Evolutionary conservation across 2,329 filamentous ascomycete species (phyloP).

Genomic region (Gremmenia infestans): DNA sequence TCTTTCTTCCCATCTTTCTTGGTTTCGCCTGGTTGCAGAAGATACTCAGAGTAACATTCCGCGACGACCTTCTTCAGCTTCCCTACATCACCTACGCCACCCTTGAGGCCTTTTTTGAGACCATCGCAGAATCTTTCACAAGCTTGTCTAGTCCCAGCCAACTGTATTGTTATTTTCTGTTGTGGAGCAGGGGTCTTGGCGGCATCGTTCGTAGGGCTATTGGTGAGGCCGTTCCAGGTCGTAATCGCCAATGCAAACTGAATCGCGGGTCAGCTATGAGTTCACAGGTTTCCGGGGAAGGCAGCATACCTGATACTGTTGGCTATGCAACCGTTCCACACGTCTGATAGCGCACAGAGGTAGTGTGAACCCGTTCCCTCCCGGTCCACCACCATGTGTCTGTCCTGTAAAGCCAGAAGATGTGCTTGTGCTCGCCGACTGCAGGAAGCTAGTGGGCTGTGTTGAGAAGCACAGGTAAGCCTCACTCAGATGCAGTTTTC

Average conservation of each 20-base stretch:
- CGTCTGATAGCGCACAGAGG: slow-evolving; percentile 86
- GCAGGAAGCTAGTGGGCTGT: slow-evolving; percentile 79
- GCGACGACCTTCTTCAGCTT: slow-evolving; percentile 74
- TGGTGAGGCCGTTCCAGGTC: slow-evolving; percentile 77
- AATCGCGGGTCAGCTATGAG: slow-evolving; percentile 17
- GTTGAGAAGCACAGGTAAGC: slow-evolving; percentile 96
- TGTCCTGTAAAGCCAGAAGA: slow-evolving; percentile 86
- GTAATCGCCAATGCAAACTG: slow-evolving; percentile 90
- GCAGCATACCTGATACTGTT: slow-evolving; percentile 64
- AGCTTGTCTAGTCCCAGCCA: slow-evolving; percentile 80
- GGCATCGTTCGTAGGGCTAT: slow-evolving; percentile 47
- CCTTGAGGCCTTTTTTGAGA: slow-evolving; percentile 81
- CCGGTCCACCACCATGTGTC: slow-evolving; percentile 86
- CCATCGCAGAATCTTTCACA: slow-evolving; percentile 97
- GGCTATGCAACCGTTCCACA: slow-evolving; percentile 88
- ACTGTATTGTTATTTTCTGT: slow-evolving; percentile 86
- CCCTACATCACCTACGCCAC: slow-evolving; percentile 81
- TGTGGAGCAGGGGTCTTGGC: slow-evolving; percentile 43
- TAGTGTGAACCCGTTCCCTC: slow-evolving; percentile 92
- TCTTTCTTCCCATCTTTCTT: slow-evolving; percentile 49
- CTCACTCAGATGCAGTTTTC: slow-evolving; percentile 90
- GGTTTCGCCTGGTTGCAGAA: slow-evolving; percentile 60
- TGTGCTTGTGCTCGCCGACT: slow-evolving; percentile 70
- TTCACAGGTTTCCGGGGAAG: not conserved
- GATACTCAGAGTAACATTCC: slow-evolving; percentile 89